phyloP scores from a whole-genome alignment of 257 asterid genomes.

The Plectranthus barbatus region DNA sequence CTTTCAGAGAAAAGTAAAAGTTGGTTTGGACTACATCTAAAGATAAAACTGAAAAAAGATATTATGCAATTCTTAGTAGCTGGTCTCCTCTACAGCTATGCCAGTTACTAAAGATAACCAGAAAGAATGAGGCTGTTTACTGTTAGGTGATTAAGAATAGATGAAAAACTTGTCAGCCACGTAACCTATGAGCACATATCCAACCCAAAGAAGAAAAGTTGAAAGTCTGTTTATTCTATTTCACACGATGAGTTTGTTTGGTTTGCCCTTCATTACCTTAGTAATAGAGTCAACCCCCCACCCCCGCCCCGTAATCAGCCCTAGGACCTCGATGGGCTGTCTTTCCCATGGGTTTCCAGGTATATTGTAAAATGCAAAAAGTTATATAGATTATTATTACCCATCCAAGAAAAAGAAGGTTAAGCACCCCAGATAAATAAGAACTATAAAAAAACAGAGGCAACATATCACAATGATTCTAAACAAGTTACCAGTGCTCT shows the following conservation, averaged over 20 bases:
- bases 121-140: neutral
- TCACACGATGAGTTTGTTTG: too few species aligned
- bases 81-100: neutral
- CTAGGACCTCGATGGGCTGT: neutral
- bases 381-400: neutral
- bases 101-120: neutral
- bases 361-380: neutral
- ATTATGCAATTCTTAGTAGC: neutral
- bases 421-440: neutral
- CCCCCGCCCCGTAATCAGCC: too few species aligned
- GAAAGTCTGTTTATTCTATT: too few species aligned
- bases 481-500: slow-evolving; percentile 70
- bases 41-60: slow-evolving; percentile 1
- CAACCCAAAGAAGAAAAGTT: too few species aligned
- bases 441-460: neutral
- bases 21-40: neutral
- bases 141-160: neutral
- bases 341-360: neutral
- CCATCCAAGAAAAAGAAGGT: neutral
- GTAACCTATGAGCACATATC: neutral
- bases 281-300: too few species aligned
- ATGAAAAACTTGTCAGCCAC: neutral
- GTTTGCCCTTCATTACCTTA: too few species aligned
- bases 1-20: neutral
- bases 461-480: neutral